These are phyloP conservation scores for Cladophialophora psammophila DNA, from an alignment of 2,329 filamentous ascomycete species.

Conservation along the genomic window DNA sequence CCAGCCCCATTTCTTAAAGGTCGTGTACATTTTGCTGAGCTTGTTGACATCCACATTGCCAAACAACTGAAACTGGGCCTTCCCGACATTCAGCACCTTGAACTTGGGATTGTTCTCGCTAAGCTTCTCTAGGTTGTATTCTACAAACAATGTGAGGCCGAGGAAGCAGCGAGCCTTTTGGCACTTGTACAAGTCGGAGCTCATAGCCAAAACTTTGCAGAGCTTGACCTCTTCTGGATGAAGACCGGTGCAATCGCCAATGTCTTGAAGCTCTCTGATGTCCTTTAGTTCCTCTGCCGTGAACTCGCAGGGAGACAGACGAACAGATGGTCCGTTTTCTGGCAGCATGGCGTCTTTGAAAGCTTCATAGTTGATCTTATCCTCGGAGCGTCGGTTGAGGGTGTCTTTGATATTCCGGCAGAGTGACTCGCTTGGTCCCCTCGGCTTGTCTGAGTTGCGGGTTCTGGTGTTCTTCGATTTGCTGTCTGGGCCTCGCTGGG, in stretches of 20 bases:
- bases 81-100: conserved; percentile 21
- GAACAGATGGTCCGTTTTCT: neutral
- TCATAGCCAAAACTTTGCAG: conserved; percentile 21
- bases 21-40: conserved; percentile 15
- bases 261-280: conserved; percentile 2
- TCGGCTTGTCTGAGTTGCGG: conserved; percentile 14
- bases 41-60: conserved; percentile 33
- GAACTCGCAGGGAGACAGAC: neutral
- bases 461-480: conserved; percentile 3
- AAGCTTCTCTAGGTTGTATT: conserved; percentile 16
- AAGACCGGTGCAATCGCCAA: conserved; percentile 23
- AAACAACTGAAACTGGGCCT: conserved; percentile 24
- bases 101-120: conserved; percentile 7
- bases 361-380: conserved; percentile 10
- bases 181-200: conserved; percentile 27
- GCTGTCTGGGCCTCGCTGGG: neutral
- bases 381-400: conserved; percentile 17
- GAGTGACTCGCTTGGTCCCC: neutral
- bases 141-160: conserved; percentile 26
- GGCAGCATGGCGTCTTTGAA: conserved; percentile 28
- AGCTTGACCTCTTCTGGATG: conserved; percentile 21
- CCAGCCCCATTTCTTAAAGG: conserved; percentile 27
- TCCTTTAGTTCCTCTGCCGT: conserved; percentile 5
- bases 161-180: conserved; percentile 32
- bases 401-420: conserved; percentile 13